Evolutionary conservation across 495 filamentous ascomycete species (phyloP).

Genomic region (Xylaria bambusicola): DNA sequence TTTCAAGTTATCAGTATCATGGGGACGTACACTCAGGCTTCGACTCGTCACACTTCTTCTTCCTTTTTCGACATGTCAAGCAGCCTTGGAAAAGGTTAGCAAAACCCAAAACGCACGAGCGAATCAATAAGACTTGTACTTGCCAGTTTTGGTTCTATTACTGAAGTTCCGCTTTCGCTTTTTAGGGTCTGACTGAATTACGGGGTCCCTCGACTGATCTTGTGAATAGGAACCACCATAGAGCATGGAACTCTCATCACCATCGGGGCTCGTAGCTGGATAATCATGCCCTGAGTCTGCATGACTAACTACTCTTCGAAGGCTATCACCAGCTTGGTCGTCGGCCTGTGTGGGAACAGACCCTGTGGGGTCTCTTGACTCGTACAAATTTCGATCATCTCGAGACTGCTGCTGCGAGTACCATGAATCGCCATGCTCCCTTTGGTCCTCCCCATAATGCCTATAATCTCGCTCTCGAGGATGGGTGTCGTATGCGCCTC

Average conservation of each 20-base stretch:
- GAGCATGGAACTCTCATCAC: conserved; percentile 44
- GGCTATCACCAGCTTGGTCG: conserved; percentile 44
- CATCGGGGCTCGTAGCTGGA: conserved; percentile 49
- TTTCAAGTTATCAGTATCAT: background rate
- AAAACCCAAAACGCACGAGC: background rate
- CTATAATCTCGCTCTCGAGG: conserved; percentile 48
- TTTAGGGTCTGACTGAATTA: conserved; percentile 71
- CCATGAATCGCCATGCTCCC: conserved; percentile 48
- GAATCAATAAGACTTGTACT: conserved; percentile 14
- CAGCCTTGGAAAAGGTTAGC: conserved; percentile 54
- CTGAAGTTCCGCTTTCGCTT: conserved; percentile 87
- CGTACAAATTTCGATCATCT: conserved; percentile 47
- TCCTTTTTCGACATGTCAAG: conserved; percentile 88
- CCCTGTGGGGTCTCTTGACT: conserved; percentile 44
- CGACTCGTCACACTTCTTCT: conserved; percentile 98
- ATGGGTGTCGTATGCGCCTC: conserved; percentile 41
- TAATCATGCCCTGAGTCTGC: conserved; percentile 45
- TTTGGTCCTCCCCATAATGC: conserved; percentile 40
- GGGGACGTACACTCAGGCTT: conserved; percentile 81
- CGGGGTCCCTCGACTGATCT: conserved; percentile 48
- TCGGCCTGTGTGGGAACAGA: conserved; percentile 45
- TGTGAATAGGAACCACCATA: conserved; percentile 46
- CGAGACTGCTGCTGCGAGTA: conserved; percentile 39
- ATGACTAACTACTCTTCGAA: conserved; percentile 42
- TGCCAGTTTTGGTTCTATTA: conserved; percentile 90